Evolutionary conservation across 1,284 basidiomycete genomes (phyloP).

Genomic region (Sanguinoderma infundibulare): DNA sequence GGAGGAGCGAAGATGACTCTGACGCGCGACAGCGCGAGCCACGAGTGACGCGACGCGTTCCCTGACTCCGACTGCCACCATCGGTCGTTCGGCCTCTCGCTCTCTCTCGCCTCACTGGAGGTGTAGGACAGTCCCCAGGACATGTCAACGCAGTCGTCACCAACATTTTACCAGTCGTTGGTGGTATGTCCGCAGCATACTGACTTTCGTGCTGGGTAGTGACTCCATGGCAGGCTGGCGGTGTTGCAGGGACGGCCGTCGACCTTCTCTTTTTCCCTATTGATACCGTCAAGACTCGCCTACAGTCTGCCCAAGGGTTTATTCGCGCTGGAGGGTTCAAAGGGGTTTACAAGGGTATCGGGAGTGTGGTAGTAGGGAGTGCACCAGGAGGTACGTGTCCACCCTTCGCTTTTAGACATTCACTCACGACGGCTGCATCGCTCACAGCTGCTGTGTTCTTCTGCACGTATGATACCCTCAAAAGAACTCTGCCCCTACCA

Average conservation of each 20-base stretch:
- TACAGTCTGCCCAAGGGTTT: slow-evolving; percentile 92
- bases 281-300: slow-evolving; percentile 94
- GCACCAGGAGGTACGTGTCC: slow-evolving; percentile 85
- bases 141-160: slow-evolving; percentile 23
- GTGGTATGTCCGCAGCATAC: slow-evolving; percentile 26
- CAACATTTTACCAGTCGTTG: slow-evolving; percentile 36
- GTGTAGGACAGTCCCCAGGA: not conserved
- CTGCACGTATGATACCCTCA: slow-evolving; percentile 91
- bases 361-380: slow-evolving; percentile 94
- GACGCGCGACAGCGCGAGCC: slow-evolving; percentile 11
- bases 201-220: not conserved
- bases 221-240: slow-evolving; percentile 70
- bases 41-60: not conserved
- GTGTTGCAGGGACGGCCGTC: slow-evolving; percentile 86
- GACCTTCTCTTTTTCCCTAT: slow-evolving; percentile 97
- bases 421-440: not conserved
- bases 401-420: not conserved
- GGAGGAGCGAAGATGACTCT: slow-evolving; percentile 4
- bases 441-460: slow-evolving; percentile 90
- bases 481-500: slow-evolving; percentile 68
- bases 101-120: not conserved
- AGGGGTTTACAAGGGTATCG: slow-evolving; percentile 94
- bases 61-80: not conserved
- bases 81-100: not conserved
- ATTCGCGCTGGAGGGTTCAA: slow-evolving; percentile 85